A percentile compares a stretch with the other conserved stretches of the same genome.
Conservation (phyloP, 2,329 filamentous ascomycete species). For the Stachybotrys elegans region DNA sequence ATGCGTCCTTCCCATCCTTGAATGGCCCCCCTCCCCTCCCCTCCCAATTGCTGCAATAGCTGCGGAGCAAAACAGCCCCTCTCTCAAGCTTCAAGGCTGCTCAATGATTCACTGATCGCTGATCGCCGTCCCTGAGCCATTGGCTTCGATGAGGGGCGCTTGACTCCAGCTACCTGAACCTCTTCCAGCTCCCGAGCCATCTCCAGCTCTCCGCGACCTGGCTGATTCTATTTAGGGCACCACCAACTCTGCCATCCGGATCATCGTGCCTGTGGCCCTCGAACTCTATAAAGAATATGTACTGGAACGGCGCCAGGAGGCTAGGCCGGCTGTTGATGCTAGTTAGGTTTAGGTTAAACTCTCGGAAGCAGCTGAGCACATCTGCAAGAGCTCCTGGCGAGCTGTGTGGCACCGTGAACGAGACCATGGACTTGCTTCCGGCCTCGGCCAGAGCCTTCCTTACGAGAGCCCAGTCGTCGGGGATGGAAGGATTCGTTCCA, state of each 20-base stretch:
- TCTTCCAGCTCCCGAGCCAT: constrained; percentile 66
- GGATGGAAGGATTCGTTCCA: constrained; percentile 25
- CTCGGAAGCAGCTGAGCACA: constrained; percentile 73
- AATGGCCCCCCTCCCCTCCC: too few species aligned
- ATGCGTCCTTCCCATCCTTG: too few species aligned
- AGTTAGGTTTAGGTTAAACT: constrained; percentile 72
- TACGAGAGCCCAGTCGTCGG: constrained; percentile 18
- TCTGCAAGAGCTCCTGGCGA: constrained; percentile 78
- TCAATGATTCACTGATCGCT: too few species aligned
- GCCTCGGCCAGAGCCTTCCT: constrained; percentile 18
- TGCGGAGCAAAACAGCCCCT: too few species aligned
- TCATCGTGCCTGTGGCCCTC: constrained; percentile 53
- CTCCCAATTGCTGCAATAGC: too few species aligned
- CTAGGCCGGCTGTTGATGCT: constrained; percentile 86
- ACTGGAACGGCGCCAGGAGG: constrained; percentile 72
- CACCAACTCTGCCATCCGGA: constrained; percentile 52
- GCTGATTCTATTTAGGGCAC: constrained; percentile 54
- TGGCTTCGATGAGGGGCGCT: too few species aligned
- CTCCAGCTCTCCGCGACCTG: constrained; percentile 56
- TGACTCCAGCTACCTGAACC: constrained; percentile 25
- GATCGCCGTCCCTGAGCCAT: too few species aligned
- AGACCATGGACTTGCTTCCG: constrained; percentile 66
- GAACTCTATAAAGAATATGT: constrained; percentile 93
- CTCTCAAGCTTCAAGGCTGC: too few species aligned
- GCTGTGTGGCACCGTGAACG: constrained; percentile 76